These are phyloP conservation scores for Cynara cardunculus DNA, from an alignment of 129 eudicot genomes.

Conservation along the genomic window DNA sequence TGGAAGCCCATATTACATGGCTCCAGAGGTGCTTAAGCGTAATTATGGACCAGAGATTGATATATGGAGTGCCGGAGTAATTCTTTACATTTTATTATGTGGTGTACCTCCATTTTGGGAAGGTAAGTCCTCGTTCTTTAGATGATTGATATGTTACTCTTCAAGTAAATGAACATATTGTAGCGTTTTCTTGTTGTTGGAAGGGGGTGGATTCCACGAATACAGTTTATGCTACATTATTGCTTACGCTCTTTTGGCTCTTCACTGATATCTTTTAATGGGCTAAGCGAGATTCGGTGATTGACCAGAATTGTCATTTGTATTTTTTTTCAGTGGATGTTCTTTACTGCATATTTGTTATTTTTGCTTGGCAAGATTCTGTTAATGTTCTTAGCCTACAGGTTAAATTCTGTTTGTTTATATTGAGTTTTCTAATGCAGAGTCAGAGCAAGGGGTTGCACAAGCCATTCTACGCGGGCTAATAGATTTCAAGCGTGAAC, in stretches of 20 bases:
- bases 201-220: not conserved
- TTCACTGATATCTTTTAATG: not conserved
- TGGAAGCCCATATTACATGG: slow-evolving; percentile 28
- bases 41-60: slow-evolving; percentile 24
- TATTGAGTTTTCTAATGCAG: slow-evolving; percentile 33
- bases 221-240: not conserved
- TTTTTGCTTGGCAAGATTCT: not conserved
- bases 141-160: not conserved
- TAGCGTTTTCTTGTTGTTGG: not conserved
- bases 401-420: not conserved
- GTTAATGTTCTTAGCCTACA: not conserved
- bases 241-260: not conserved
- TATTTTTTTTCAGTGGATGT: not conserved
- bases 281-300: not conserved
- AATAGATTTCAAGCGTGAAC: slow-evolving; percentile 81
- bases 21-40: slow-evolving; percentile 26
- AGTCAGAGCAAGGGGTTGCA: slow-evolving; percentile 91
- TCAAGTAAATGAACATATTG: not conserved
- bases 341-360: not conserved
- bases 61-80: slow-evolving; percentile 26
- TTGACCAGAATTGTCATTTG: not conserved
- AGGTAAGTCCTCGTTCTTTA: not conserved
- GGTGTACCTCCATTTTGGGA: slow-evolving; percentile 26
- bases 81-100: slow-evolving; percentile 21
- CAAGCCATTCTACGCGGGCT: slow-evolving; percentile 79